Base-by-base conservation (phyloP, 768 basidiomycete genomes). In the Epithele typhae region DNA sequence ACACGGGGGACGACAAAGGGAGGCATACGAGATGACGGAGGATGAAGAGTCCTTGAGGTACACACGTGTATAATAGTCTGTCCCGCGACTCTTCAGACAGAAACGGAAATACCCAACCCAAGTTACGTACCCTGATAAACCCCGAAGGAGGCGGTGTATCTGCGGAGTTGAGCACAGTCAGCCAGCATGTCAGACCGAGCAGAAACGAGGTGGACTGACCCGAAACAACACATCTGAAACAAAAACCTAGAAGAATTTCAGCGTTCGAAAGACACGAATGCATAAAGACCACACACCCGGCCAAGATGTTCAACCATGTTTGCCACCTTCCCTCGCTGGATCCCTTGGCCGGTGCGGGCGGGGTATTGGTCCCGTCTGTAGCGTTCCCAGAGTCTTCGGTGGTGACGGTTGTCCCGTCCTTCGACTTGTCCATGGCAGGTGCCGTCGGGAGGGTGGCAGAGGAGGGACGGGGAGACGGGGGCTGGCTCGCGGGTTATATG, bases 111-210 rank as follows among this genome's bases (percentile, higher is more conserved):
- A 17, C 18, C 3, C 21, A 4, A 37, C 23, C 5, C 15, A 12
- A 21, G 8, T 14, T 5, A 24, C 47, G 15, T 41, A 56, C 61
- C 63, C 59, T 67, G 64, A 48, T 65, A 67, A 4, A 65, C 65
- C 22, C 64, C 65, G 38, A 56, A 67, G 9, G 64, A 59, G 17
- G 54, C 56, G 11, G 59, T 56, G 40, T 67, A 64, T 14, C 64
- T 57, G 23, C 22, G 18, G 3, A 11, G 15, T n/a, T 23, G n/a
- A 21, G 8, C 14, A 49, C 17, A 40, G 43, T 23, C 17, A 14
- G 19, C n/a, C n/a, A 17, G 22, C 11, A 12, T 14, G 14, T 2
- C 4, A 37, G 7, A 33, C n/a, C n/a, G n/a, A 5, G 17, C 6
- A 30, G 6, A n/a, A n/a, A n/a, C n/a, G n/a, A n/a, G n/a, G n/a